Evolutionary conservation across 495 filamentous ascomycete genomes (phyloP).

Genomic region (Amphirosellinia nigrospora): DNA sequence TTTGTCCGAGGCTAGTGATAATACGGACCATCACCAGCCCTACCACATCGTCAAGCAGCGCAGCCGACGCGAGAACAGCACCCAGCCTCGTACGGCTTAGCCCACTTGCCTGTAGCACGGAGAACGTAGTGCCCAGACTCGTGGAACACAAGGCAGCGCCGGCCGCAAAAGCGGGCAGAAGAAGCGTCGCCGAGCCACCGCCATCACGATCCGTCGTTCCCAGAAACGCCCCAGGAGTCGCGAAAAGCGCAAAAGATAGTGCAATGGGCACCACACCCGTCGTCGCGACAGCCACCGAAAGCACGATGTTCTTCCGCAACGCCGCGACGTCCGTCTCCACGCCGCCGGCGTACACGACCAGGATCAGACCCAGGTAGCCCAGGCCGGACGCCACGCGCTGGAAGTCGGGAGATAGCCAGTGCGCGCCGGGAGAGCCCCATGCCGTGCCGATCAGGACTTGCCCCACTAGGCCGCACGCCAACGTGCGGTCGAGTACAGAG

Average conservation of each 20-base stretch:
- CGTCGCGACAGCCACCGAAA: slow-evolving; percentile 65
- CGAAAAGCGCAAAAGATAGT: slow-evolving; percentile 66
- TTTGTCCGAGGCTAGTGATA: slow-evolving; percentile 52
- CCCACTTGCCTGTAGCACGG: slow-evolving; percentile 65
- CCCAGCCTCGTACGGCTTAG: slow-evolving; percentile 68
- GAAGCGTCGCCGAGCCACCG: slow-evolving; percentile 42
- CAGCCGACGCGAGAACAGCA: slow-evolving; percentile 70
- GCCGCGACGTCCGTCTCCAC: slow-evolving; percentile 66
- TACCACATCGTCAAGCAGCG: slow-evolving; percentile 84
- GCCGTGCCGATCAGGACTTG: slow-evolving; percentile 75
- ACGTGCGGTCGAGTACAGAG: slow-evolving; percentile 60
- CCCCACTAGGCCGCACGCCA: slow-evolving; percentile 77
- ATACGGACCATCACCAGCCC: slow-evolving; percentile 82
- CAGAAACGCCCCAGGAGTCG: slow-evolving; percentile 25
- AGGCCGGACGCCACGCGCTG: slow-evolving; percentile 67
- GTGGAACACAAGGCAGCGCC: slow-evolving; percentile 80
- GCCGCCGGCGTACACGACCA: slow-evolving; percentile 79
- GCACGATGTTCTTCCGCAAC: slow-evolving; percentile 63
- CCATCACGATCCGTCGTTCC: not conserved
- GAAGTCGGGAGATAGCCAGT: slow-evolving; percentile 53
- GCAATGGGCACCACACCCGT: slow-evolving; percentile 74
- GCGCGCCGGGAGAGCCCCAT: slow-evolving; percentile 67
- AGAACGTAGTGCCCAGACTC: slow-evolving; percentile 79
- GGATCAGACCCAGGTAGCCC: slow-evolving; percentile 78
- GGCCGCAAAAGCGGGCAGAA: slow-evolving; percentile 72